Evolutionary conservation across 164 flowering plant species (phyloP), one percentile per base, ranked within the genome.

Genomic region (Macadamia tetraphylla): DNA sequence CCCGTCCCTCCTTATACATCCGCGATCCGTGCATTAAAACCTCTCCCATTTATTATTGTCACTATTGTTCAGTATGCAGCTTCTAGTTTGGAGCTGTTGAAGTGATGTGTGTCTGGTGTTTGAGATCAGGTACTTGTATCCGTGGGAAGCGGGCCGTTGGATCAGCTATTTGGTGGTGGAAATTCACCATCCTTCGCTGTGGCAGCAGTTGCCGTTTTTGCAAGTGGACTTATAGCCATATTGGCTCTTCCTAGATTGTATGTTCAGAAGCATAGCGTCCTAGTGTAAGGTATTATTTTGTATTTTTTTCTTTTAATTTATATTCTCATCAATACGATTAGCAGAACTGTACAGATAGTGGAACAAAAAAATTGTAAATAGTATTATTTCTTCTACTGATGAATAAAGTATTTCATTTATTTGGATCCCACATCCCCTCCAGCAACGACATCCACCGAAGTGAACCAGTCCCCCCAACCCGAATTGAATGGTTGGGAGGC

Each of bases 131-230:
- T 89, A 44, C 73, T 89, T 64, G 98, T 90, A 67, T 89, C 96
- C 43, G 42, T 86, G 71, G 94, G 92, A 75, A 82, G 87, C 82
- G 99, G 99, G 70, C 98, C 97, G 49, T 89, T 88, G 97, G 98
- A 90, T 80, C 90, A 87, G 72, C 84, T 90, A 46, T 86, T 92
- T 81, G 96, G 97, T 48, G 94, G 96, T 60, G 97, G 96, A 60
- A 90, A 94, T 78, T 82, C 96, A 18, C 92, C 96, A 58, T 88
- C 92, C 49, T 77, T 94, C 32, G 93, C 81, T 29, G 88, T 86
- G 60, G 97, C 81, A 74, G 90, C 86, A 68, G 60, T 84, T 74
- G 77, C 97, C 71, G 83, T 90, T 65, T 80, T 89, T 68, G 72
- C 82, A 23, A 70, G 90, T 69, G 95, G 94, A 69, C 78, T 90